These are phyloP conservation scores for Hypoxylon sp. DNA, from an alignment of 2,329 filamentous ascomycete species.

Conservation along the genomic window DNA sequence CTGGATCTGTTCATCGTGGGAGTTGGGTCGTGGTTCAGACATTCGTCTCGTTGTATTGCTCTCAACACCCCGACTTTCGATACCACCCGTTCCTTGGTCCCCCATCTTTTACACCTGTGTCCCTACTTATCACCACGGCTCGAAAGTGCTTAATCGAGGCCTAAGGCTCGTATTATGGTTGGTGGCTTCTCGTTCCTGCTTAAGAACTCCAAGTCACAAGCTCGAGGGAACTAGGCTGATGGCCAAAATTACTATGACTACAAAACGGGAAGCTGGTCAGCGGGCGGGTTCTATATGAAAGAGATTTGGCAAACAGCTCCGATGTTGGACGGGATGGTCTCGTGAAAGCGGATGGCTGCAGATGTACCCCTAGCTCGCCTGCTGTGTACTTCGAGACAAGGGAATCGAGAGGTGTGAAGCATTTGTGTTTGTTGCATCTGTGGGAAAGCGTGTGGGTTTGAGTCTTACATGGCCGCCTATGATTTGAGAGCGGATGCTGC, in stretches of 20 bases:
- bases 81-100: slow-evolving; percentile 54
- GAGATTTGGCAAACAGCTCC: slow-evolving; percentile 46
- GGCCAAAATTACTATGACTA: slow-evolving; percentile 28
- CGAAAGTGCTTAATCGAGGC: slow-evolving; percentile 12
- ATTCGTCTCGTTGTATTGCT: slow-evolving; percentile 53
- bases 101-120: slow-evolving; percentile 48
- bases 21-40: slow-evolving; percentile 52
- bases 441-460: slow-evolving; percentile 47
- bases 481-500: slow-evolving; percentile 47
- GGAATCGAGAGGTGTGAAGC: slow-evolving; percentile 47
- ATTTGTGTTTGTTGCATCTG: slow-evolving; percentile 47
- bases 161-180: slow-evolving; percentile 4
- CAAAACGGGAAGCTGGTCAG: slow-evolving; percentile 42
- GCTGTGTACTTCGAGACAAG: slow-evolving; percentile 49
- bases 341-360: slow-evolving; percentile 49
- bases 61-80: slow-evolving; percentile 53
- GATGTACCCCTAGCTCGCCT: slow-evolving; percentile 45
- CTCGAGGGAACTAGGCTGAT: slow-evolving; percentile 26
- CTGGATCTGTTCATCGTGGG: slow-evolving; percentile 55
- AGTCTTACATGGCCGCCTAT: slow-evolving; percentile 49
- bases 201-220: slow-evolving; percentile 16
- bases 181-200: slow-evolving; percentile 16
- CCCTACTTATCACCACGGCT: slow-evolving; percentile 24
- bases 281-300: slow-evolving; percentile 42
- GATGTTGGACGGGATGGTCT: slow-evolving; percentile 49